phyloP scores from a whole-genome alignment of 2,329 filamentous ascomycete genomes.

The Fusarium udum region DNA sequence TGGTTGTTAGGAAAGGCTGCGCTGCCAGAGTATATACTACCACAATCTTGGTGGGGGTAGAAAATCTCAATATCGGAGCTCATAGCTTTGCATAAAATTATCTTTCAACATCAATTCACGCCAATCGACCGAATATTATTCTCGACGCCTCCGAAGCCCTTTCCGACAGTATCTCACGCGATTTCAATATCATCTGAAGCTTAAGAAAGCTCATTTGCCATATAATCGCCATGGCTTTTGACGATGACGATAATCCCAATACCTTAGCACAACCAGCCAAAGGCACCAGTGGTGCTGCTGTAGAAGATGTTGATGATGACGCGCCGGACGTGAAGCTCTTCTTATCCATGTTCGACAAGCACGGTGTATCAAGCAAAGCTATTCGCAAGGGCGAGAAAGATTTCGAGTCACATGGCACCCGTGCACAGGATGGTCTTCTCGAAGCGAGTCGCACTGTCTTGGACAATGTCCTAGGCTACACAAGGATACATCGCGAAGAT shows the following conservation, averaged over 20 bases:
- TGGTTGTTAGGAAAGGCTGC: fast-evolving
- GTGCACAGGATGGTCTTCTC: slow-evolving; percentile 79
- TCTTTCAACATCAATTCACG: slow-evolving; percentile 22
- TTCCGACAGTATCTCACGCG: background rate
- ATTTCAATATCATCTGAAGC: background rate
- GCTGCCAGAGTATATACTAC: fast-evolving
- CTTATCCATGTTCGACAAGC: slow-evolving; percentile 61
- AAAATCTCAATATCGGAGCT: slow-evolving; percentile 20
- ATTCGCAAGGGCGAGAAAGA: slow-evolving; percentile 96
- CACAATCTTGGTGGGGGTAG: background rate
- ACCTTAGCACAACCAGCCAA: slow-evolving; percentile 25
- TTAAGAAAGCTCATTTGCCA: background rate
- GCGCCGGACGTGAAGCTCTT: slow-evolving; percentile 87
- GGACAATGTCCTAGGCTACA: slow-evolving; percentile 84
- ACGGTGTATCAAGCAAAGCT: slow-evolving; percentile 65
- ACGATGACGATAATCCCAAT: slow-evolving; percentile 55
- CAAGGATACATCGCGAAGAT: slow-evolving; percentile 76
- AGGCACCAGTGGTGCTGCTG: slow-evolving; percentile 43
- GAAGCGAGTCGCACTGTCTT: slow-evolving; percentile 86
- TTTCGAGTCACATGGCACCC: slow-evolving; percentile 92
- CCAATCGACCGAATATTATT: background rate
- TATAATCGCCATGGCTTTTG: slow-evolving; percentile 51
- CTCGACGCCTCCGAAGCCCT: background rate
- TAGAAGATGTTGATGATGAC: slow-evolving; percentile 77
- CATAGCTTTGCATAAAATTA: slow-evolving; percentile 34